Evolutionary conservation across 371 early-diverging fungal species (phyloP), one percentile per base, ranked within the genome.

Genomic region (Rhizopus microsporus): DNA sequence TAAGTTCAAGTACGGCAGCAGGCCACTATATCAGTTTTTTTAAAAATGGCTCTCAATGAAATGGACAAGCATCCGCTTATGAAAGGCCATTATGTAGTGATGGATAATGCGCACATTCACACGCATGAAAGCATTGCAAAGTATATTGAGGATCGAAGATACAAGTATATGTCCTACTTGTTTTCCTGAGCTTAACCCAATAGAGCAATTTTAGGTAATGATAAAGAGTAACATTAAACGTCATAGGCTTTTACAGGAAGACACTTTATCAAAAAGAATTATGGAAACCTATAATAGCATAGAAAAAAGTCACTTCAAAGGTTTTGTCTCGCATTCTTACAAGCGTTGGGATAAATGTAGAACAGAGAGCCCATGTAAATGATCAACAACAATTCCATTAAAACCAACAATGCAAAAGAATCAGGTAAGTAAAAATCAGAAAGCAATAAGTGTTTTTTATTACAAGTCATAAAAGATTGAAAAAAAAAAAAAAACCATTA

Each of bases 381-480:
- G 37, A 35, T 35, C n/a, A n/a, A n/a, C n/a, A n/a, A n/a, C n/a
- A 60, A 60, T 55, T 60, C 45, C 51, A 51, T 61, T 52, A 61
- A 61, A 61, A 51, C 57, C 53, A 56, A 62, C 49, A 56, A 43
- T 56, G 31, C 57, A 46, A 57, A 62, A 62, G 56, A 62, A 62
- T 62, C 47, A 59, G 56, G 59, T 52, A 54, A 57, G 60, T 54
- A 54, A 60, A 57, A 60, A 40, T 54, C 57, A 57, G 53, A 57
- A 63, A 57, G 57, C 53, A 63, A 50, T 44, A 63, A 63, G 54
- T 50, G 55, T 57, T 57, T 63, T 63, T 57, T 57, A 57, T 47
- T 54, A 54, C 49, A 56, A 62, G 54, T 50, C 50, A 55, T 51
- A 55, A 42, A 54, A 54, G 49, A 50, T 50, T 34, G 54, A 55